Conservation (phyloP, 768 basidiomycete species). For the Boletus sp. region DNA sequence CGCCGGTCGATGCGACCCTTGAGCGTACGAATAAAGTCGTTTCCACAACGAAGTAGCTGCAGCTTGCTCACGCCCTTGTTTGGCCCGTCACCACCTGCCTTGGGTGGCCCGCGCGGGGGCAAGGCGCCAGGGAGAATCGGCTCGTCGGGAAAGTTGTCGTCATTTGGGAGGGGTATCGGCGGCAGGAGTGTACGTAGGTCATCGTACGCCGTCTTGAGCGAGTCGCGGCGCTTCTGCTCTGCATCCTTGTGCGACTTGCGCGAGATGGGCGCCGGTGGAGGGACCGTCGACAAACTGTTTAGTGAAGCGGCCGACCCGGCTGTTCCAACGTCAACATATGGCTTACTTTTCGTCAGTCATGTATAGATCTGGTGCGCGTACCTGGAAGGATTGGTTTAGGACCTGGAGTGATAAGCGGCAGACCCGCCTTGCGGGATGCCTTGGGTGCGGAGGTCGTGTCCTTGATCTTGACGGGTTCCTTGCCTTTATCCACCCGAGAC, state of each 20-base stretch:
- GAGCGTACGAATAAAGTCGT: conserved; percentile 79
- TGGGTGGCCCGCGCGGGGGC: conserved; percentile 85
- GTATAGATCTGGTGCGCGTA: conserved; percentile 26
- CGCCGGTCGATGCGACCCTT: conserved; percentile 74
- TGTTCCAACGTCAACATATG: conserved; percentile 14
- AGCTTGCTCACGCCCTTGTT: conserved; percentile 94
- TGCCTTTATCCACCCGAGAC: conserved; percentile 21
- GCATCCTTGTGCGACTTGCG: conserved; percentile 93
- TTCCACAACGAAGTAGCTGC: conserved; percentile 86
- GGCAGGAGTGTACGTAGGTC: conserved; percentile 81
- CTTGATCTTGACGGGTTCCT: conserved; percentile 30
- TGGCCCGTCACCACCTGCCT: conserved; percentile 84
- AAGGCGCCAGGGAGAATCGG: conserved; percentile 82
- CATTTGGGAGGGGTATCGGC: conserved; percentile 79
- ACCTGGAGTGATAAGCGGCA: conserved; percentile 45
- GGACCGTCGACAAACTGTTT: conserved; percentile 22
- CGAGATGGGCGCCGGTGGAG: conserved; percentile 44
- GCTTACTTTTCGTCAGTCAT: neutral
- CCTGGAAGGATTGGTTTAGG: conserved; percentile 75
- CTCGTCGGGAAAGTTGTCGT: conserved; percentile 66
- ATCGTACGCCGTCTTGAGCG: conserved; percentile 91
- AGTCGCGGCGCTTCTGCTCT: conserved; percentile 96
- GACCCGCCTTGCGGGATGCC: conserved; percentile 28
- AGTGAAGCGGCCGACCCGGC: conserved; percentile 34
- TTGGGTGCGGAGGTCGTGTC: conserved; percentile 20